A percentile compares a stretch with the other conserved stretches of the same genome.
Evolutionary conservation across 768 basidiomycete genomes (phyloP).

Genomic region (Amanita brunnescens): DNA sequence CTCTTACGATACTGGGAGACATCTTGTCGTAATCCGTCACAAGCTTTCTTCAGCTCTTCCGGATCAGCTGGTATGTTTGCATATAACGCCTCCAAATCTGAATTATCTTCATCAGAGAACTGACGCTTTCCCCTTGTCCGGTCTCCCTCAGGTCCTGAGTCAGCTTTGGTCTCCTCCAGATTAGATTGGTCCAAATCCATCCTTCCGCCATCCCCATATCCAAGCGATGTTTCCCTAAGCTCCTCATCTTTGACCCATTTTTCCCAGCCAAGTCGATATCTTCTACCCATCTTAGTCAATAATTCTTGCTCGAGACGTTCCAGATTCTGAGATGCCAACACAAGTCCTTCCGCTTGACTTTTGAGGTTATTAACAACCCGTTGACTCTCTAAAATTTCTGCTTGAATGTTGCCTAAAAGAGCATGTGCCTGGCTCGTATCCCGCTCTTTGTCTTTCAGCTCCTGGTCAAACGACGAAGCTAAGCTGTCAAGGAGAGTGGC

Average conservation of each 20-base stretch:
- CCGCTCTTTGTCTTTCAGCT: slow-evolving; percentile 85
- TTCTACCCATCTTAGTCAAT: slow-evolving; percentile 65
- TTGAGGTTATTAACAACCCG: slow-evolving; percentile 64
- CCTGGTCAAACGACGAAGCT: slow-evolving; percentile 85
- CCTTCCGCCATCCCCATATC: slow-evolving; percentile 53
- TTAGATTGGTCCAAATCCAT: slow-evolving; percentile 36
- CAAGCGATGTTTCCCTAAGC: slow-evolving; percentile 59
- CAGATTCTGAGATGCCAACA: slow-evolving; percentile 49
- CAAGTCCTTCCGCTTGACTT: slow-evolving; percentile 56
- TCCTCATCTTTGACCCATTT: slow-evolving; percentile 89
- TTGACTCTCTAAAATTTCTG: slow-evolving; percentile 83
- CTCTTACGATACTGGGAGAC: slow-evolving; percentile 57
- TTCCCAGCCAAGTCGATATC: slow-evolving; percentile 85
- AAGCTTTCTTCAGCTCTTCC: slow-evolving; percentile 42
- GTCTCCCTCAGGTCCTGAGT: slow-evolving; percentile 30
- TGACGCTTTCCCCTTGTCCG: slow-evolving; percentile 15
- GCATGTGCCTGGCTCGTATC: slow-evolving; percentile 87
- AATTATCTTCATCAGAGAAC: slow-evolving; percentile 38
- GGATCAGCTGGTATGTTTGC: slow-evolving; percentile 49
- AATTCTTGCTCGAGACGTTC: slow-evolving; percentile 59
- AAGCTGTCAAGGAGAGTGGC: slow-evolving; percentile 81
- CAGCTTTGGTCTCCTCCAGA: slow-evolving; percentile 33
- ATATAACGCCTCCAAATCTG: slow-evolving; percentile 55
- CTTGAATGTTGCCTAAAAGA: slow-evolving; percentile 76
- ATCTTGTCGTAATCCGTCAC: slow-evolving; percentile 57